These are phyloP conservation scores for Neocucurbitaria cava DNA, from an alignment of 2,329 filamentous ascomycete species.

Conservation along the genomic window DNA sequence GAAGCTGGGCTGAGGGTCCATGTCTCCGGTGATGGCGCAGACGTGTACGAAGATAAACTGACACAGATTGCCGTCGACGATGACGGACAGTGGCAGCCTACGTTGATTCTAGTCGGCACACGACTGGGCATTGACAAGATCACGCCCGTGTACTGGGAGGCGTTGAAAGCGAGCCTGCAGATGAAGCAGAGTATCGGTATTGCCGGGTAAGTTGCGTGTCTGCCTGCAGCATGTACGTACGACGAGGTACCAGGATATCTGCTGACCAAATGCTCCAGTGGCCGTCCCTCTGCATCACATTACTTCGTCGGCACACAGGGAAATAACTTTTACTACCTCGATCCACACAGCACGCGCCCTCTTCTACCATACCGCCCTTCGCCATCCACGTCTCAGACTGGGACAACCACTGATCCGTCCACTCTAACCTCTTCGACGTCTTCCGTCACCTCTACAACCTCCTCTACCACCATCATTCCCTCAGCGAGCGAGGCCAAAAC, in stretches of 20 bases:
- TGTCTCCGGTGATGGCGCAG: constrained; percentile 85
- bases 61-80: constrained; percentile 75
- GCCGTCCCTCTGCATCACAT: constrained; percentile 87
- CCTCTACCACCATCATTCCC: constrained; percentile 32
- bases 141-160: constrained; percentile 93
- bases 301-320: constrained; percentile 78
- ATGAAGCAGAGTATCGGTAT: constrained; percentile 95
- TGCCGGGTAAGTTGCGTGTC: constrained; percentile 72
- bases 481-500: constrained; percentile 1
- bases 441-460: constrained; percentile 24
- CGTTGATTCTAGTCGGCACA: constrained; percentile 86
- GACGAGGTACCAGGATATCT: not conserved
- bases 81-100: constrained; percentile 75
- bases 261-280: constrained; percentile 60
- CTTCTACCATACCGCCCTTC: constrained; percentile 67
- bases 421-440: constrained; percentile 16
- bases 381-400: not conserved
- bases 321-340: constrained; percentile 88
- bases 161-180: constrained; percentile 82
- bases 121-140: constrained; percentile 92
- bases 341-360: constrained; percentile 86
- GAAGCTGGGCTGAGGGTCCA: constrained; percentile 78
- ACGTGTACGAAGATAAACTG: constrained; percentile 92
- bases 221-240: not conserved
- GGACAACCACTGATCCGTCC: not conserved